phyloP scores from a whole-genome alignment of 192 early-diverging fungal genomes.

The Podila epigama region DNA sequence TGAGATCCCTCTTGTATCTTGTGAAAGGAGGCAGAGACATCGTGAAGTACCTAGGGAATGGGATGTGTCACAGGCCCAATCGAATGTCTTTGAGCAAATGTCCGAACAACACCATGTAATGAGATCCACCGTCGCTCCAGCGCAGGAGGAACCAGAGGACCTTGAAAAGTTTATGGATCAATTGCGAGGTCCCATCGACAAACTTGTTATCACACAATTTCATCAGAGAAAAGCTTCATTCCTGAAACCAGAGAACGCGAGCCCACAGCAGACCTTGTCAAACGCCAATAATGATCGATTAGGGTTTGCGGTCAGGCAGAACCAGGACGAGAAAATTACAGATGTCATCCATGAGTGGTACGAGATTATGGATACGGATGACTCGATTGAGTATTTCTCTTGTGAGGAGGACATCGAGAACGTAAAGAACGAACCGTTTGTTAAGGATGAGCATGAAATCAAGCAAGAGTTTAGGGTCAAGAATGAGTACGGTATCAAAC shows the following conservation, averaged over 20 bases:
- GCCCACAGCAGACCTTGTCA: neutral
- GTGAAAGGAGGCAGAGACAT: neutral
- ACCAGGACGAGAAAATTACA: neutral
- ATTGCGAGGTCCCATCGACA: too few species aligned
- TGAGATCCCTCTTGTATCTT: neutral
- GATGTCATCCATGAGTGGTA: neutral
- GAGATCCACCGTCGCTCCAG: too few species aligned
- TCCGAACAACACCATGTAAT: too few species aligned
- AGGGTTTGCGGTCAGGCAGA: neutral
- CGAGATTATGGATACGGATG: neutral
- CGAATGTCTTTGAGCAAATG: too few species aligned
- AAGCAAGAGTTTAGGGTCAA: neutral
- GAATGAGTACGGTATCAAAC: neutral
- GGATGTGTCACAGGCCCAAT: too few species aligned
- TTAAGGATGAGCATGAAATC: neutral
- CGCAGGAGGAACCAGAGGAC: too few species aligned
- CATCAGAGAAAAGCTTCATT: too few species aligned
- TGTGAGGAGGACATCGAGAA: neutral
- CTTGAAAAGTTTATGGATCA: too few species aligned
- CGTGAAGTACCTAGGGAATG: too few species aligned
- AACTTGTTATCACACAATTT: too few species aligned
- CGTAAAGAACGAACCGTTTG: too few species aligned
- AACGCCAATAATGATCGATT: neutral
- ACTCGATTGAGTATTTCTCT: neutral
- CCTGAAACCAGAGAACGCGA: too few species aligned